These are phyloP conservation scores for barley (Hordeum vulgare) DNA, from an alignment of 176 grass and related monocot genomes.

Conservation along the genomic window DNA sequence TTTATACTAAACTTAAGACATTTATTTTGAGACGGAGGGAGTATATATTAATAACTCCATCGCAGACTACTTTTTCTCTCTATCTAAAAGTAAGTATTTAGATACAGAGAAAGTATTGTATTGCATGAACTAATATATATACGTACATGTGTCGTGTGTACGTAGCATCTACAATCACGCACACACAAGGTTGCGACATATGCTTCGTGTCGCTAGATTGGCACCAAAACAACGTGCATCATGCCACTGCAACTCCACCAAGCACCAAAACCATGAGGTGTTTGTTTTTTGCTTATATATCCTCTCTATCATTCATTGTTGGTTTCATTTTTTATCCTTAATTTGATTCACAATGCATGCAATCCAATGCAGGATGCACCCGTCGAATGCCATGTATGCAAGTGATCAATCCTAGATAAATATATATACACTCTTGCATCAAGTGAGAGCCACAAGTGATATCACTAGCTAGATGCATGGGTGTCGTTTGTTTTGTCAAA, in stretches of 20 bases:
- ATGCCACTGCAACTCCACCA: conserved; percentile 1
- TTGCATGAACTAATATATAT: no score
- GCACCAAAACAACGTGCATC: not conserved
- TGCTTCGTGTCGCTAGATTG: conserved; percentile 1
- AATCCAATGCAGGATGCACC: not conserved
- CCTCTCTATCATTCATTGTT: not conserved
- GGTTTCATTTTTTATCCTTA: not conserved
- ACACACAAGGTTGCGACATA: conserved; percentile 15
- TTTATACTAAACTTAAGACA: no score
- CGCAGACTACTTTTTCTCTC: fast-evolving
- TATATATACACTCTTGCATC: not conserved
- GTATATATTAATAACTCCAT: no score
- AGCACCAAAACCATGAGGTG: not conserved
- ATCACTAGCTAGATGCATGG: not conserved
- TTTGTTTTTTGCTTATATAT: not conserved
- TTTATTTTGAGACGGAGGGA: no score
- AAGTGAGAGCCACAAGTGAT: not conserved
- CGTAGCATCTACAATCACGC: conserved; percentile 74
- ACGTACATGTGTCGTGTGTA: not conserved
- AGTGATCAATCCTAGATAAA: conserved; percentile 4
- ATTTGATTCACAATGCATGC: no score
- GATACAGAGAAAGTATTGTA: no score
- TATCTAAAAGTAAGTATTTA: no score
- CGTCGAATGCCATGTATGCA: conserved; percentile 37
- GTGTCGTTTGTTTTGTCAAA: not conserved